Conservation (phyloP, 176 grass and related monocot genomes). For the Eragrostis nindensis region DNA sequence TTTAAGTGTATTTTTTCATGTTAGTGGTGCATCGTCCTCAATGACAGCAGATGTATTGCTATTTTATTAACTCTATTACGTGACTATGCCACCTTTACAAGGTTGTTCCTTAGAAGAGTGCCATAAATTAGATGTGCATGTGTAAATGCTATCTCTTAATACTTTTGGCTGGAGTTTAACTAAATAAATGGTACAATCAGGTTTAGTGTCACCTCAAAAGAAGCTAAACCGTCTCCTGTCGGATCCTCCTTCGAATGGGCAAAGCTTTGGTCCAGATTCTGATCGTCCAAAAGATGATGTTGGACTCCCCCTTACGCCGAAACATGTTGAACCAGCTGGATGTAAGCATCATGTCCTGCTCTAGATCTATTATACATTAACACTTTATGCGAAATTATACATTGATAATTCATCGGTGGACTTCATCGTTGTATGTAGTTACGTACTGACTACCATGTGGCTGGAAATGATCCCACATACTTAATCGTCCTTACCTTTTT, state of each 20-base stretch:
- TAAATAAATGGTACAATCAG: constrained; percentile 48
- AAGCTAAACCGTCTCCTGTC: constrained; percentile 63
- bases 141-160: constrained; percentile 21
- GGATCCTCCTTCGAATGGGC: constrained; percentile 50
- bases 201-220: constrained; percentile 51
- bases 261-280: constrained; percentile 61
- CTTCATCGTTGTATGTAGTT: constrained; percentile 10
- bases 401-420: not conserved
- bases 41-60: not conserved
- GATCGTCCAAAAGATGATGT: constrained; percentile 69
- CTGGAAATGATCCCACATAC: constrained; percentile 31
- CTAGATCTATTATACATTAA: constrained; percentile 12
- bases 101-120: not conserved
- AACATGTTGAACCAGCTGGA: constrained; percentile 75
- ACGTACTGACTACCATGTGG: too few species aligned
- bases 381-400: not conserved
- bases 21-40: constrained; percentile 1
- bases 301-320: constrained; percentile 67
- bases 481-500: constrained; percentile 10
- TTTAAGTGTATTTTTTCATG: not conserved
- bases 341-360: constrained; percentile 67
- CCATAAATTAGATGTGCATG: not conserved
- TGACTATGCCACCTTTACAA: constrained; percentile 19
- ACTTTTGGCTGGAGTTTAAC: not conserved
- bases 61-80: constrained; percentile 1